Conservation (phyloP, 345 rosid species). For the Orychophragmus violaceus region DNA sequence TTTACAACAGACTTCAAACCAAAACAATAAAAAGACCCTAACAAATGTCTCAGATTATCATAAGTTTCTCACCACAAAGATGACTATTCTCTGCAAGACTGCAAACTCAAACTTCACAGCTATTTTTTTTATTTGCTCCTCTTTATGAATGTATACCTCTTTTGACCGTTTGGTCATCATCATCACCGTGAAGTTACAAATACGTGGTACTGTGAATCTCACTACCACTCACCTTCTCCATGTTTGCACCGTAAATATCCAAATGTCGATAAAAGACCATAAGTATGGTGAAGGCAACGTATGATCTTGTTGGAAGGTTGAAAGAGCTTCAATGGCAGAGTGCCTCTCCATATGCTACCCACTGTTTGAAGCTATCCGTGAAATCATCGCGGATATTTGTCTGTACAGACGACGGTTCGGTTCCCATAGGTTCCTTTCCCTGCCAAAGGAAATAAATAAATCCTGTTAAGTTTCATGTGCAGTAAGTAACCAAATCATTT, state of each 20-base stretch:
- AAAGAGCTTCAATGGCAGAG: conserved; percentile 39
- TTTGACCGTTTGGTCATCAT: conserved; percentile 3
- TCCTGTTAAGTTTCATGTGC: neutral
- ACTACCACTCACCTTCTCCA: conserved; percentile 5
- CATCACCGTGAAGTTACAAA: neutral
- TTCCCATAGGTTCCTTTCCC: conserved; percentile 49
- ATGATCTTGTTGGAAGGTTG: neutral
- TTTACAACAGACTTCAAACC: conserved; percentile 21
- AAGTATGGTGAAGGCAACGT: neutral
- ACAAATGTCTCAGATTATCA: neutral
- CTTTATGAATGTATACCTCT: conserved; percentile 8
- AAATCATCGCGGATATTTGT: conserved; percentile 50
- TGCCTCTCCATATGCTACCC: conserved; percentile 75
- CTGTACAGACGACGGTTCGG: conserved; percentile 14
- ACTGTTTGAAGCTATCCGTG: conserved; percentile 60
- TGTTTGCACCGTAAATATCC: neutral
- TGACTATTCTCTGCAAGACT: conserved; percentile 17
- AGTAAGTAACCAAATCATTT: too few relatives aligned
- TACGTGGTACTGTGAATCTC: neutral
- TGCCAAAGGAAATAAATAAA: conserved; percentile 25
- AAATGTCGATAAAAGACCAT: neutral
- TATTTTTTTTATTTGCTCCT: conserved; percentile 5
- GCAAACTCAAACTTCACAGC: conserved; percentile 20
- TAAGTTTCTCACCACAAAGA: conserved; percentile 16
- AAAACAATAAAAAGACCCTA: neutral